Base-by-base conservation (phyloP, 192 early-diverging fungal species). In the Mortierella antarctica region DNA sequence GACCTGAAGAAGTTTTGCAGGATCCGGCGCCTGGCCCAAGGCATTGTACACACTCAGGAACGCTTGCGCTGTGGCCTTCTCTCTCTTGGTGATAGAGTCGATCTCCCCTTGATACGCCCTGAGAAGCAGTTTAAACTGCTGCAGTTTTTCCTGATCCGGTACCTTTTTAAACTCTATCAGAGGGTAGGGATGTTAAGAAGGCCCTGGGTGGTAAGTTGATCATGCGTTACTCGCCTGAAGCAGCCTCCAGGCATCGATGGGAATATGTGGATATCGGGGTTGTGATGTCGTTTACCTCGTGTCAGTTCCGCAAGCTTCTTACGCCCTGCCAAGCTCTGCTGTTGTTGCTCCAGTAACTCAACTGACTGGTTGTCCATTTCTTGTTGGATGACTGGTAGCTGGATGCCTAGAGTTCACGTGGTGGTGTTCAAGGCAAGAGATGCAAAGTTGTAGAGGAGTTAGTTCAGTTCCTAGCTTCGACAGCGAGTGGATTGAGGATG, bases 61-160 rank as follows among this genome's bases (percentile, higher is more conserved):
- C 17, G 89, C 88, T 52, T 89, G 91, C 61, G 96, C 92, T 40
- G 97, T 91, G 31, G 83, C 86, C 84, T 97, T 96, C 55, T 93
- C 92, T 49, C 96, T 82, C 70, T 91, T 92, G 11, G 95, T 96
- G 57, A 98, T 87, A 20, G 82, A 79, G 77, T 98, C 97, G 65
- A 98, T 98, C 82, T 98, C 97, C 65, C 86, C 85, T 82, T 98
- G 96, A 78, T 98, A 98, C 9, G 89, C 92, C 76, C 93, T 95
- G 9, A 97, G 78, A 5, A 97, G 87, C 8, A 69, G 64, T 71
- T 94, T 95, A 81, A 97, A 91, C 57, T 96, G 90, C 13, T 83
- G 82, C 18, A 93, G 67, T 84, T 96, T 97, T 58, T 90, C 86
- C 42, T 92, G 91, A 62, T 95, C 96, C 7, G 92, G 82, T 10